Percentiles rank a stretch among this genome's conserved stretches.
Conservation (phyloP, 1,139 yeast species). For the Maudiozyma humilis region DNA sequence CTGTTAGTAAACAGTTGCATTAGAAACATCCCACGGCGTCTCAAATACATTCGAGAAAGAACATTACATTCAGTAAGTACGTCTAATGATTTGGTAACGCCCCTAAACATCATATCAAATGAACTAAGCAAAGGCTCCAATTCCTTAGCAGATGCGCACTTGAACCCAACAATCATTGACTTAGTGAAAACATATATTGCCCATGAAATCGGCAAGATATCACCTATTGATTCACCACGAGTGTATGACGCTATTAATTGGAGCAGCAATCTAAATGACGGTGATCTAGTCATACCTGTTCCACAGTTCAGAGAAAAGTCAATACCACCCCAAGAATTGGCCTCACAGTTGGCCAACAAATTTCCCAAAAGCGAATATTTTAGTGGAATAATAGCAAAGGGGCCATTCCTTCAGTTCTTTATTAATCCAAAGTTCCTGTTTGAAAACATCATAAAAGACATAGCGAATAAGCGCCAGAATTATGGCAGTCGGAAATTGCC, state of each 20-base stretch:
- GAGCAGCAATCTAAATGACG: constrained; percentile 77
- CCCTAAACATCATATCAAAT: background rate
- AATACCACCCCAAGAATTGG: constrained; percentile 69
- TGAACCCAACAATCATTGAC: constrained; percentile 20
- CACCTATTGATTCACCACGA: constrained; percentile 58
- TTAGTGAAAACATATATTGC: constrained; percentile 71
- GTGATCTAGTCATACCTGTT: constrained; percentile 85
- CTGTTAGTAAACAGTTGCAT: too few species aligned
- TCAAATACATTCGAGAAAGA: too few species aligned
- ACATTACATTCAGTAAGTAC: too few species aligned
- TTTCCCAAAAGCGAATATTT: constrained; percentile 62
- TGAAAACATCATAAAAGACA: constrained; percentile 61
- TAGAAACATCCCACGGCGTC: too few species aligned
- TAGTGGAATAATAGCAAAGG: constrained; percentile 66
- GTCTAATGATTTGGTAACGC: too few species aligned
- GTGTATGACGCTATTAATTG: constrained; percentile 84
- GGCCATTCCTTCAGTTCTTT: constrained; percentile 85
- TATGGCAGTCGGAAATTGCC: constrained; percentile 78
- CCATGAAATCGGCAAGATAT: constrained; percentile 59
- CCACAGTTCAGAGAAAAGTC: constrained; percentile 90
- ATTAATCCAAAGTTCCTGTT: constrained; percentile 59
- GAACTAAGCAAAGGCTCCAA: background rate
- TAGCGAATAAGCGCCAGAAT: constrained; percentile 46
- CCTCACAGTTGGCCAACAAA: constrained; percentile 67
- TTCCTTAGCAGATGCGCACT: background rate